These are phyloP conservation scores for Candida nitratophila DNA, from an alignment of 805 yeast species.

Conservation along the genomic window DNA sequence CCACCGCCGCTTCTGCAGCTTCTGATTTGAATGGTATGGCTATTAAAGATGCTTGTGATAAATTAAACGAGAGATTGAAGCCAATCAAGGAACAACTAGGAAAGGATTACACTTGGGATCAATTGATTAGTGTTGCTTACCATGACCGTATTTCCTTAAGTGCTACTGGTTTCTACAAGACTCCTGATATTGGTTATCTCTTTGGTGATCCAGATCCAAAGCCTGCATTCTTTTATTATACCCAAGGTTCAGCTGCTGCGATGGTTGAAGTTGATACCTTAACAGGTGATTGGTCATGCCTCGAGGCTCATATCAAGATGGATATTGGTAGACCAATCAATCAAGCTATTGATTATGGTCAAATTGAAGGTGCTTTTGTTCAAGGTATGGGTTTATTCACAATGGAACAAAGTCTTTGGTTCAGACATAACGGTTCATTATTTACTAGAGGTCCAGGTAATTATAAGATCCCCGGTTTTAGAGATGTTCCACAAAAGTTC, in stretches of 20 bases:
- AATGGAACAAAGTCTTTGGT: constrained; percentile 41
- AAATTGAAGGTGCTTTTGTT: constrained; percentile 43
- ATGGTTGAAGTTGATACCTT: constrained; percentile 39
- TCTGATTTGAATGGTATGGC: constrained; percentile 45
- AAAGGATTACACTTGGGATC: constrained; percentile 31
- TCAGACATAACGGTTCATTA: constrained; percentile 31
- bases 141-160: constrained; percentile 37
- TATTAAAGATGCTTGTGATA: constrained; percentile 39
- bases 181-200: constrained; percentile 39
- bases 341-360: constrained; percentile 43
- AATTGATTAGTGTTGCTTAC: constrained; percentile 34
- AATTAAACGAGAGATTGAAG: constrained; percentile 31
- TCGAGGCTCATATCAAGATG: constrained; percentile 38
- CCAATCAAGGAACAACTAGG: constrained; percentile 32
- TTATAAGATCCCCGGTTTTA: constrained; percentile 43
- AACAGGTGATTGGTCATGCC: constrained; percentile 40
- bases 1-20: constrained; percentile 44
- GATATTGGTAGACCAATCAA: constrained; percentile 42
- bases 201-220: constrained; percentile 35
- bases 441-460: constrained; percentile 43
- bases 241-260: constrained; percentile 38
- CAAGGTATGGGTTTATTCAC: constrained; percentile 46
- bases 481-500: constrained; percentile 40
- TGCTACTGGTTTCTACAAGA: constrained; percentile 44
- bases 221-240: constrained; percentile 40